Evolutionary conservation across 306 rosid species (phyloP).

Genomic region (Citrullus colocynthis): DNA sequence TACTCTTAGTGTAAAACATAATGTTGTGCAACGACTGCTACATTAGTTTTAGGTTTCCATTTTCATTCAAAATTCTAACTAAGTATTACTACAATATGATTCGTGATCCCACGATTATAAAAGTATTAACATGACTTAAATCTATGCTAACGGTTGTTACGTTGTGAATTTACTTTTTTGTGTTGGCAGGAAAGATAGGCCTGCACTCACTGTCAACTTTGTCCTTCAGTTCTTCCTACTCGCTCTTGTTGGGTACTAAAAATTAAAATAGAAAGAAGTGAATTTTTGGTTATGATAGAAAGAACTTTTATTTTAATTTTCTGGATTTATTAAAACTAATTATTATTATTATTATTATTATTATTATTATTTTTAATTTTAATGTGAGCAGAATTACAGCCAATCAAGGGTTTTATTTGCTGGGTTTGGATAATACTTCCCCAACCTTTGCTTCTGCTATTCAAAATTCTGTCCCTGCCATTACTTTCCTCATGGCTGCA

Average conservation of each 20-base stretch:
- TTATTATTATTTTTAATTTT: background rate
- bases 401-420: conserved; percentile 94
- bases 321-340: too few relatives aligned
- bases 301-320: background rate
- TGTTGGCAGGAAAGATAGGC: conserved; percentile 76
- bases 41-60: too few relatives aligned
- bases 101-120: too few relatives aligned
- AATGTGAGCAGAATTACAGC: conserved; percentile 64
- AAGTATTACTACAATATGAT: too few relatives aligned
- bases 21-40: too few relatives aligned
- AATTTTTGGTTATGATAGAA: background rate
- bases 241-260: conserved; percentile 73
- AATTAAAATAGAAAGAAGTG: background rate
- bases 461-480: conserved; percentile 96
- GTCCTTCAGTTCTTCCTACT: conserved; percentile 67
- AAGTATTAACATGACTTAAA: too few relatives aligned
- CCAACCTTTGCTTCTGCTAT: conserved; percentile 97
- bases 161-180: background rate
- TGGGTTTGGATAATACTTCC: conserved; percentile 89
- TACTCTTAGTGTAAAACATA: too few relatives aligned
- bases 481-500: conserved; percentile 93
- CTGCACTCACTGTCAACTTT: conserved; percentile 58
- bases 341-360: too few relatives aligned
- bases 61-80: too few relatives aligned
- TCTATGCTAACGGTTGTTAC: too few relatives aligned